Evolutionary conservation across 2,329 filamentous ascomycete species (phyloP), one percentile per base, ranked within the genome.

Genomic region (Beauveria sp.): DNA sequence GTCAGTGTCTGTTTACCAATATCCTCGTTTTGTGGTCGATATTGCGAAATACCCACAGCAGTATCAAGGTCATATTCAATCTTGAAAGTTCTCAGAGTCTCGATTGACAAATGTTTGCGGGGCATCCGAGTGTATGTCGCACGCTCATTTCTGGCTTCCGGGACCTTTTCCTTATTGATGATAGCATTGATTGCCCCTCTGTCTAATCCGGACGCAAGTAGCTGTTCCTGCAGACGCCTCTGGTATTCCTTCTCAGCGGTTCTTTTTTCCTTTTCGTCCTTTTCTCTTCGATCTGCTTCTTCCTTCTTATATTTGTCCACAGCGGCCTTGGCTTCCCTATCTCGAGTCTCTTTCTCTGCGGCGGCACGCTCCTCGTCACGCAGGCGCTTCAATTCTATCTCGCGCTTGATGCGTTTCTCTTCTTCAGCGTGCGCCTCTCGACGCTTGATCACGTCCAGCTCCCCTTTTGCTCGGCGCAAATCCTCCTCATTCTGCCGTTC

Each of bases 111-210:
- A 69, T 88, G 81, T 60, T 78, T 77, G 26, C 85, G 79, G 1
- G 83, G 76, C 84, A 88, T 87, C 65, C 85, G 80, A 16, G 85
- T 88, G 67, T 87, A 87, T 0, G 83, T 86, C 0, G 83, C 80
- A 4, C 80, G 76, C 18, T 67, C 67, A 28, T 60, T 60, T 62
- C 22, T 65, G 58, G 31, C 54, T 73, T 70, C 70, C 18, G 73
- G 68, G 8, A 77, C 69, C 68, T 80, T 82, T 68, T 84, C 79
- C 67, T 83, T 84, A 67, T 83, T 80, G 59, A 87, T 70, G 64
- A 88, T 82, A 22, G 83, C 83, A 48, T 78, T 74, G 65, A 88
- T 86, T 64, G 81, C 79, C 65, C 80, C 79, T 67, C 86, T 83
- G 67, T 82, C 79, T 48, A 88, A 74, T 3, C 85, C 85, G 2